A percentile compares a stretch with the other conserved stretches of the same genome.
phyloP scores from a whole-genome alignment of 1,139 yeast species.

The Magnusiomyces suaveolens region DNA sequence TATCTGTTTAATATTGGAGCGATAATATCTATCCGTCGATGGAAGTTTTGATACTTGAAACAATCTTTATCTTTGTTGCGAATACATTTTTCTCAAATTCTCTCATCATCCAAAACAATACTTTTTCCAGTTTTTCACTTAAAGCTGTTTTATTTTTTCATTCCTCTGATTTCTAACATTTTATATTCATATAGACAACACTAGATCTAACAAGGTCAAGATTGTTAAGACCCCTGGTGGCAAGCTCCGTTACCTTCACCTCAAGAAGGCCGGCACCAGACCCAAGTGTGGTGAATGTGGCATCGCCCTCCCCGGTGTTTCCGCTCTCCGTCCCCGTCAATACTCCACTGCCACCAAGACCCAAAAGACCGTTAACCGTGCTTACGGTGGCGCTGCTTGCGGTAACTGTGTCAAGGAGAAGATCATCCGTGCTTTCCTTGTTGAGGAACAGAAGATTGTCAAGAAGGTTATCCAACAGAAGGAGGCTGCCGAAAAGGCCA shows the following conservation, averaged over 20 bases:
- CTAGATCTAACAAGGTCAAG: slow-evolving; percentile 98
- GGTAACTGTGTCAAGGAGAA: slow-evolving; percentile 98
- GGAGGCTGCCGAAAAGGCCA: slow-evolving; percentile 66
- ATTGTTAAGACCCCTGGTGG: slow-evolving; percentile 99
- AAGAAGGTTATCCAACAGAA: slow-evolving; percentile 97
- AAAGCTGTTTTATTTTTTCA: no score
- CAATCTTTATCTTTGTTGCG: no score
- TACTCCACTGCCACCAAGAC: slow-evolving; percentile 92
- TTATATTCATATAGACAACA: slow-evolving; percentile 76
- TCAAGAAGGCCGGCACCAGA: slow-evolving; percentile 89
- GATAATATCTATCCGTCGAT: no score
- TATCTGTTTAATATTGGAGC: no score
- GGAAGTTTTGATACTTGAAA: no score
- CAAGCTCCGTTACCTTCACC: slow-evolving; percentile 92
- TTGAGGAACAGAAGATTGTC: slow-evolving; percentile 98
- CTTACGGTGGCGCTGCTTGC: slow-evolving; percentile 99
- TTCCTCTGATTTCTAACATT: no score
- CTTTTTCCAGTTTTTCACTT: no score
- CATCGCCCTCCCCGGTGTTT: slow-evolving; percentile 72
- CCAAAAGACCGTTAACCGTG: slow-evolving; percentile 96
- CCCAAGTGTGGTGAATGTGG: slow-evolving; percentile 99
- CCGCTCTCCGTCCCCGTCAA: slow-evolving; percentile 95
- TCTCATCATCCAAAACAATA: no score
- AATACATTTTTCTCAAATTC: no score
- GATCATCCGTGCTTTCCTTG: slow-evolving; percentile 97